Base-by-base conservation (phyloP, 1,284 basidiomycete genomes). In the Malassezia restricta region DNA sequence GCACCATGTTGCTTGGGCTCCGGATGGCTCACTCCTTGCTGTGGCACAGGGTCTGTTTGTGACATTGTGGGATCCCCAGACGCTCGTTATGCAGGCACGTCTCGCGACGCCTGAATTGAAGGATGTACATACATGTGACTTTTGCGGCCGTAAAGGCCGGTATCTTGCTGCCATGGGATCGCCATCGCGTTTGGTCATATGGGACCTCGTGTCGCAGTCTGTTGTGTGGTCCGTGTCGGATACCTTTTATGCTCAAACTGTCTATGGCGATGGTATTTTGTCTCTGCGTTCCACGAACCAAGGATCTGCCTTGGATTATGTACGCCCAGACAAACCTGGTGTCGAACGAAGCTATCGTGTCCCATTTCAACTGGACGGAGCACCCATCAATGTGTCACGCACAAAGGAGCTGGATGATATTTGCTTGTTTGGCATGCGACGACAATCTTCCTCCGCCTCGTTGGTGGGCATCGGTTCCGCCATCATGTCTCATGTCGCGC, bases 21-120 rank as follows among this genome's bases (percentile, higher is more conserved):
- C 80, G 1, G 92, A 96, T 70, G 85, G 82, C 7, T 90, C 90
- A 9, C 77, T 98, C 35, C 76, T 96, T 27, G 86, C 84, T 5
- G 78, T 92, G 6, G 78, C 83, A 7, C 80, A 86, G 47, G 82
- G 81, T 0, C 70, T 79, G 17, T 80, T 82, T 52, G 78, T 92
- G 43, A 82, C 83, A 5, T 74, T 98, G 3, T 94, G 87, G 76
- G 83, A 88, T 63, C 80, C 86, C 0, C 68, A 77, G 28, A 82
- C 81, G 40, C 85, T 83, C 61, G 74, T 78, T n/a, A 75, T 87
- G 24, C 76, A 81, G 14, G 80, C 81, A 47, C 81, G 81, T 0
- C 77, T 94, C 8, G 58, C 62, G 24, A 58, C 61, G 6, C 63
- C 62, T 3, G 66, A 64, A 52, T 37, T 67, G 24, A 51, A 44